These are phyloP conservation scores for Bromus sterilis DNA, from an alignment of 176 grass and related monocot genomes.

Conservation along the genomic window DNA sequence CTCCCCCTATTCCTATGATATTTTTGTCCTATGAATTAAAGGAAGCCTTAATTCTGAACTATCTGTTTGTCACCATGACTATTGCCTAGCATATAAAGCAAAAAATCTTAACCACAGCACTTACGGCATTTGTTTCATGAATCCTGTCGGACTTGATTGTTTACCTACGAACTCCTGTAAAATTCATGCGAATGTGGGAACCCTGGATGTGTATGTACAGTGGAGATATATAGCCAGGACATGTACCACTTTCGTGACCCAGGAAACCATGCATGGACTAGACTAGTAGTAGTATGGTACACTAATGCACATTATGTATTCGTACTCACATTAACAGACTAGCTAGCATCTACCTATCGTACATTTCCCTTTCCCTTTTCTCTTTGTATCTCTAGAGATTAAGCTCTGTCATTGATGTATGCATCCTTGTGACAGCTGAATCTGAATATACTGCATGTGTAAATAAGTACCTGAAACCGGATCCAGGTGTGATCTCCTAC, in stretches of 20 bases:
- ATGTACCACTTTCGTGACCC: background rate
- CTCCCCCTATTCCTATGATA: too few species aligned
- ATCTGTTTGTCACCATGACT: background rate
- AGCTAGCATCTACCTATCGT: background rate
- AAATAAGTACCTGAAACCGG: background rate
- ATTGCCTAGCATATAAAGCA: background rate
- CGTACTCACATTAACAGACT: background rate
- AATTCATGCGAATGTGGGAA: background rate
- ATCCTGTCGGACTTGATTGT: background rate
- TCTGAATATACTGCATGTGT: background rate
- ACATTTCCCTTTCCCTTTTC: background rate
- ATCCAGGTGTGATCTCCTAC: background rate
- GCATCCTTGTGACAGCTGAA: background rate
- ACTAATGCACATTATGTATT: background rate
- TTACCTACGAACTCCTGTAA: background rate
- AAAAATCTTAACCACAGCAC: background rate
- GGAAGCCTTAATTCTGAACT: background rate
- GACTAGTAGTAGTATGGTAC: background rate
- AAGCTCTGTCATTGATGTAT: background rate
- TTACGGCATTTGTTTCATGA: background rate
- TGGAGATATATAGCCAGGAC: background rate
- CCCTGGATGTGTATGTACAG: background rate
- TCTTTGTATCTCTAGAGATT: background rate
- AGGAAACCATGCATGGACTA: background rate
- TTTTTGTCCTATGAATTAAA: too few species aligned